Percentiles rank a stretch among this genome's conserved stretches.
phyloP scores from a whole-genome alignment of 768 basidiomycete genomes.

The Pisolithus marmoratus region DNA sequence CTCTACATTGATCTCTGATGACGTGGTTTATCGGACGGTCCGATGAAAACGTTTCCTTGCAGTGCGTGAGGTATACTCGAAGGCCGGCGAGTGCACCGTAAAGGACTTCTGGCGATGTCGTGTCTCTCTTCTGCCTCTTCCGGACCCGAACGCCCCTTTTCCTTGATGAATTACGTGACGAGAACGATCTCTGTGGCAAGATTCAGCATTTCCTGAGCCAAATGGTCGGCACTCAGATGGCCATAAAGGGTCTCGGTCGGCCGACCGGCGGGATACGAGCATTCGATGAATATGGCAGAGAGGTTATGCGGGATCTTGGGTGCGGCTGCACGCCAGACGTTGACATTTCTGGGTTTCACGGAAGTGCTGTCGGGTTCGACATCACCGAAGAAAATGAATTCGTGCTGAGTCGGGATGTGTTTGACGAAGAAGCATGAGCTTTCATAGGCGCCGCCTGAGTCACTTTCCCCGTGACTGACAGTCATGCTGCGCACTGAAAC shows the following conservation, averaged over 20 bases:
- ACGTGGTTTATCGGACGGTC: slow-evolving; percentile 53
- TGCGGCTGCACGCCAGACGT: slow-evolving; percentile 82
- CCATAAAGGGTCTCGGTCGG: slow-evolving; percentile 69
- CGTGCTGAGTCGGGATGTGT: slow-evolving; percentile 51
- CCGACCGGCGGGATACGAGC: slow-evolving; percentile 78
- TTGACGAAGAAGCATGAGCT: slow-evolving; percentile 85
- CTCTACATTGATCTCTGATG: slow-evolving; percentile 69
- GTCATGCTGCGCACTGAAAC: slow-evolving; percentile 64
- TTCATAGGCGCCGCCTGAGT: slow-evolving; percentile 53
- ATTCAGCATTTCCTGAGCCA: slow-evolving; percentile 65
- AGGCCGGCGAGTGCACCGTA: slow-evolving; percentile 52
- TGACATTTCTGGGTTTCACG: slow-evolving; percentile 49
- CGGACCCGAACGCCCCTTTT: slow-evolving; percentile 12
- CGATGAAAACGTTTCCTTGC: slow-evolving; percentile 66
- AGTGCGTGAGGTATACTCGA: slow-evolving; percentile 77
- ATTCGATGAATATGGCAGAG: slow-evolving; percentile 88
- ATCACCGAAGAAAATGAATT: slow-evolving; percentile 94
- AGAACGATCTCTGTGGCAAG: slow-evolving; percentile 67
- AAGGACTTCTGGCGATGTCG: slow-evolving; percentile 38
- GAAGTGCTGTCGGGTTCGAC: slow-evolving; percentile 82
- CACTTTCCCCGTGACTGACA: slow-evolving; percentile 65
- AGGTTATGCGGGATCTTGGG: slow-evolving; percentile 64
- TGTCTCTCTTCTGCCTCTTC: slow-evolving; percentile 35
- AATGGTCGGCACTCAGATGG: slow-evolving; percentile 77
- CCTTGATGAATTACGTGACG: slow-evolving; percentile 33